Evolutionary conservation across 2,329 filamentous ascomycete genomes (phyloP), one percentile per base, ranked within the genome.

Genomic region (Leptographium lundbergii): DNA sequence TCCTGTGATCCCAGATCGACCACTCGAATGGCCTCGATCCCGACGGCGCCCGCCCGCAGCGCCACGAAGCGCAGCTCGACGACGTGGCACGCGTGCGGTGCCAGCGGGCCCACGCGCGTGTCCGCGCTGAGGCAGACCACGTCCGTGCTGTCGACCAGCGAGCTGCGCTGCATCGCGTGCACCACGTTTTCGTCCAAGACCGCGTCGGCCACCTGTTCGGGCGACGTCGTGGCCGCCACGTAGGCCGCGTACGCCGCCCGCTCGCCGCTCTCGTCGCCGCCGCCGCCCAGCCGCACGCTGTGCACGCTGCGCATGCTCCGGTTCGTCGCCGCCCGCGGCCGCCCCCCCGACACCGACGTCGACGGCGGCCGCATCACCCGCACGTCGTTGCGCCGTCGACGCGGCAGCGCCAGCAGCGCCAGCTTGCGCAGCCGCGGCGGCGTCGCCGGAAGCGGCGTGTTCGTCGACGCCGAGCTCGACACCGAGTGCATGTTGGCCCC

Each of bases 1-100:
- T 91, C 87, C 66, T 89, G 85, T 39, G 82, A 87, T 25, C 76
- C 81, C 61, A 92, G 69, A 69, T 94, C 89, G 4, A 91, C 77
- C 1, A 92, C 81, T 56, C 87, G 76, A 24, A 92, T 76, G 2
- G 85, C 84, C 65, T 91, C 88, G 3, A 92, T 70, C n/a, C 79
- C 78, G 34, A 89, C 77, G 36, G 89, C 78, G 0, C 88, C 89
- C 54, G 81, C 76, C 57, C 75, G 74, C 57, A 91, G 72, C 4
- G 88, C 84, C 57, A 91, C 73, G 64, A 92, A 91, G 64, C 82
- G 81, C 64, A 92, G 69, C 68, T 89, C 86, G 1, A 82, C 84
- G 45, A 86, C 85, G 65, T 90, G 87, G 67, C 87, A 91, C 10
- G 87, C 84, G 2, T 82, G 82, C 0, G 88, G 82, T 29, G 84